A percentile compares a stretch with the other conserved stretches of the same genome.
Conservation (phyloP, 2,329 filamentous ascomycete genomes). For the Penicillium sp. region DNA sequence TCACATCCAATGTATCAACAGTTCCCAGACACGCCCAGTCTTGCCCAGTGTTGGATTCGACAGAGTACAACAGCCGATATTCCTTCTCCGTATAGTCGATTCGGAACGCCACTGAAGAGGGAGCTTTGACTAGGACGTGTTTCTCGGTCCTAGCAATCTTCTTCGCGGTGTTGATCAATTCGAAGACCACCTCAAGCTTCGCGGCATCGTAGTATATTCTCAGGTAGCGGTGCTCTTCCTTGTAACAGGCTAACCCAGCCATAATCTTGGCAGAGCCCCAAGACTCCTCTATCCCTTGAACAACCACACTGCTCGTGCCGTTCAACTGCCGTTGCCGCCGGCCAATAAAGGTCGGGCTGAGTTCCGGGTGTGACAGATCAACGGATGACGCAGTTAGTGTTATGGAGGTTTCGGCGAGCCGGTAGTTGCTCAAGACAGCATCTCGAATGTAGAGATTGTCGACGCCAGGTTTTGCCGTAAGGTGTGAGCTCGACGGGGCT, state of each 20-base stretch:
- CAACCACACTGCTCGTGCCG: slow-evolving; percentile 11
- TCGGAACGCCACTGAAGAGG: not conserved
- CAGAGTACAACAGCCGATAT: slow-evolving; percentile 2
- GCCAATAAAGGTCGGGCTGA: slow-evolving; percentile 24
- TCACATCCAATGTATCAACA: slow-evolving; percentile 31
- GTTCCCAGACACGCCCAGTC: slow-evolving; percentile 13
- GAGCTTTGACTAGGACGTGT: not conserved
- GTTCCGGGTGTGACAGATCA: slow-evolving; percentile 18
- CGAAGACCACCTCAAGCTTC: slow-evolving; percentile 9
- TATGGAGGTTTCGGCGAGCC: slow-evolving; percentile 6
- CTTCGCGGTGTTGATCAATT: slow-evolving; percentile 20
- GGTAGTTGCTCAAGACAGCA: slow-evolving; percentile 19
- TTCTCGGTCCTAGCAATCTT: slow-evolving; percentile 13
- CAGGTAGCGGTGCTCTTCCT: slow-evolving; percentile 24
- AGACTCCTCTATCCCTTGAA: slow-evolving; percentile 1
- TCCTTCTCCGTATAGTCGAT: slow-evolving; percentile 15
- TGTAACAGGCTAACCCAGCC: slow-evolving; percentile 20
- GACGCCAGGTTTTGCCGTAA: slow-evolving; percentile 2
- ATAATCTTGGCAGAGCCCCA: slow-evolving; percentile 1
- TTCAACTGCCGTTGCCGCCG: slow-evolving; percentile 24
- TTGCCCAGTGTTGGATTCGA: not conserved
- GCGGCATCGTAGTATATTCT: slow-evolving; percentile 21
- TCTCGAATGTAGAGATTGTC: slow-evolving; percentile 29
- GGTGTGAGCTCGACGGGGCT: slow-evolving; percentile 4
- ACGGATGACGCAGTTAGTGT: slow-evolving; percentile 10